Conservation (phyloP, 768 basidiomycete genomes). For the Tulasnella sp. region DNA sequence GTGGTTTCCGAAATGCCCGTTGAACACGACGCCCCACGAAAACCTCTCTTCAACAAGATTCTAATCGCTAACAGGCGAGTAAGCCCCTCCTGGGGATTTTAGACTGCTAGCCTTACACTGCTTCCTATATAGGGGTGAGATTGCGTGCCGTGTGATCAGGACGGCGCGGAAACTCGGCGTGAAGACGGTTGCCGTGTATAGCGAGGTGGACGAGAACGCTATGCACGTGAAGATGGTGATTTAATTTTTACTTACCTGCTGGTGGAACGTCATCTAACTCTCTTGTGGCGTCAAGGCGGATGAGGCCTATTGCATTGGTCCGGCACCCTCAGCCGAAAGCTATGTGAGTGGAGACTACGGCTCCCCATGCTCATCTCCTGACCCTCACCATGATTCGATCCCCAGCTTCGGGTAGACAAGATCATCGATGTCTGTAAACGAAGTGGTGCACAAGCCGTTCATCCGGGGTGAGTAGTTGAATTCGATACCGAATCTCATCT, state of each 20-base stretch:
- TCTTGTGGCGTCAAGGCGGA: constrained; percentile 52
- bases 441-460: constrained; percentile 90
- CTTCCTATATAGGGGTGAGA: constrained; percentile 70
- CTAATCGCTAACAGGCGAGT: constrained; percentile 86
- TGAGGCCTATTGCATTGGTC: constrained; percentile 89
- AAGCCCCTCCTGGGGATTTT: not conserved
- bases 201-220: constrained; percentile 75
- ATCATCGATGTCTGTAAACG: constrained; percentile 77
- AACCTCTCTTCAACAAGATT: constrained; percentile 71
- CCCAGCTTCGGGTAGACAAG: constrained; percentile 77
- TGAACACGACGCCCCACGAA: constrained; percentile 3
- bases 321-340: constrained; percentile 81
- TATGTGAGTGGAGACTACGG: constrained; percentile 58
- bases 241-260: not conserved
- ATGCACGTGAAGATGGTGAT: constrained; percentile 76
- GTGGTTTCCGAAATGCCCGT: not conserved
- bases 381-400: not conserved
- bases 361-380: not conserved
- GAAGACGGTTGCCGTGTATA: constrained; percentile 88
- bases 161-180: constrained; percentile 85
- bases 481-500: not conserved
- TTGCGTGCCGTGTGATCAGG: constrained; percentile 90
- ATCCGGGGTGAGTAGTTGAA: constrained; percentile 64
- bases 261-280: not conserved
- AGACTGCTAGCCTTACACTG: not conserved